Evolutionary conservation across 1,284 basidiomycete species (phyloP), one percentile per base, ranked within the genome.

Genomic region (Papiliotrema fonsecae): DNA sequence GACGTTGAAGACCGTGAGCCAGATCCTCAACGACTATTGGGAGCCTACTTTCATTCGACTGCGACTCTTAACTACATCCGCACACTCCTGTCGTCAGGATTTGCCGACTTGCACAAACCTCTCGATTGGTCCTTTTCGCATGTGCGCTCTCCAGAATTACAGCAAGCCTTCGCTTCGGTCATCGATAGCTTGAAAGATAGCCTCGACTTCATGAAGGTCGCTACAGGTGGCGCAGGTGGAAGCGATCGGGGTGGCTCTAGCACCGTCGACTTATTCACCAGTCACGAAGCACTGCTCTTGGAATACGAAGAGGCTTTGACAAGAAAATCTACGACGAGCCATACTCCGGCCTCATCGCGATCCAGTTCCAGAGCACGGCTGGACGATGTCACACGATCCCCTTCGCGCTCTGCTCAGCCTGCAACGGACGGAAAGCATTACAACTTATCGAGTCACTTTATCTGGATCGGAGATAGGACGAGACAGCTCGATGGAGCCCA

Each of bases 381-480:
- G 46, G 19, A 36, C 22, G 19, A 36, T 34, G 52, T 57, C 51
- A 50, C 60, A 2, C 60, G 60, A 25, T 64, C 62, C 22, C 62
- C 62, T 3, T 58, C 52, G 7, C 51, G 62, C 31, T 50, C 50
- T 16, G 30, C 52, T 22, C 52, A 45, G 25, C 19, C 41, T 3
- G 40, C 46, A 16, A 18, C 39, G 7, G 18, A 30, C 25, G 45
- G 43, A 10, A 69, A 65, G 51, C 67, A 53, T 55, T 72, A 73
- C 60, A 74, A 73, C 54, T 57, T 64, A 7, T 89, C 89, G 6
- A 87, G 89, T 5, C 93, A 96, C 70, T 94, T 94, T 72, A 75
- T 97, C 51, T 98, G 94, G 94, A 88, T 98, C 47, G 94, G 94
- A 0, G 94, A 98, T 74, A 82, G 94, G 42, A 98, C 94, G n/a